phyloP scores from a whole-genome alignment of 106 monocot species.

The Hemerocallis citrina region DNA sequence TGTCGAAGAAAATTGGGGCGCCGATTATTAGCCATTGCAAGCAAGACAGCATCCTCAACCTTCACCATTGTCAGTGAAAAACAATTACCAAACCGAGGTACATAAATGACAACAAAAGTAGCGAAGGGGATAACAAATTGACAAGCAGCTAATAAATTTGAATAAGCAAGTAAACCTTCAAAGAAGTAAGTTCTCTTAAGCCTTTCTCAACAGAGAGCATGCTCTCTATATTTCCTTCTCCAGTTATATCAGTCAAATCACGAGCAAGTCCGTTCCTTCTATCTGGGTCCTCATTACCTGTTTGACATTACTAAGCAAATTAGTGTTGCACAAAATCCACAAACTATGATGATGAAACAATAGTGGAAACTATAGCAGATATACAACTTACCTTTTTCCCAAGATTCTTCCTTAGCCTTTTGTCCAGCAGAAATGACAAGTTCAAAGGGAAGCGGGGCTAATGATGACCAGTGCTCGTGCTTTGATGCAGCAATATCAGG shows the following conservation, averaged over 20 bases:
- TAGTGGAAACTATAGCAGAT: not conserved
- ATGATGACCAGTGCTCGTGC: conserved; percentile 90
- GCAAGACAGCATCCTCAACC: conserved; percentile 83
- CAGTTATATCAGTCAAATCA: conserved; percentile 64
- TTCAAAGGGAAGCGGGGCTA: conserved; percentile 91
- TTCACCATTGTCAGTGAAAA: conserved; percentile 8
- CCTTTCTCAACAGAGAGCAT: conserved; percentile 97
- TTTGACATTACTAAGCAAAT: conserved; percentile 8
- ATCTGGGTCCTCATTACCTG: conserved; percentile 49
- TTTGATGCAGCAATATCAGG: conserved; percentile 78
- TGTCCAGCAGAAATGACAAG: conserved; percentile 83
- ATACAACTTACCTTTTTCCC: conserved; percentile 21
- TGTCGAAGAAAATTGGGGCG: conserved; percentile 47
- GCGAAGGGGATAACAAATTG: not conserved
- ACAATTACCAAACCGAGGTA: not conserved
- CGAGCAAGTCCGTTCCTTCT: conserved; percentile 35
- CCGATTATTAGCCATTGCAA: conserved; percentile 60
- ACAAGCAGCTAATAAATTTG: not conserved
- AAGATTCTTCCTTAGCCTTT: conserved; percentile 73
- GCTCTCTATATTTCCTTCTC: conserved; percentile 93
- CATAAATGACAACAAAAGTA: not conserved
- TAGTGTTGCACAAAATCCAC: not conserved
- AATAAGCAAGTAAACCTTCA: conserved; percentile 50
- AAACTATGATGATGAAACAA: not conserved
- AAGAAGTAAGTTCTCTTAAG: conserved; percentile 72